A percentile compares a stretch with the other conserved stretches of the same genome.
These are phyloP conservation scores for Byssoonygena ceratinophila DNA, from an alignment of 2,329 filamentous ascomycete genomes.

Conservation along the genomic window DNA sequence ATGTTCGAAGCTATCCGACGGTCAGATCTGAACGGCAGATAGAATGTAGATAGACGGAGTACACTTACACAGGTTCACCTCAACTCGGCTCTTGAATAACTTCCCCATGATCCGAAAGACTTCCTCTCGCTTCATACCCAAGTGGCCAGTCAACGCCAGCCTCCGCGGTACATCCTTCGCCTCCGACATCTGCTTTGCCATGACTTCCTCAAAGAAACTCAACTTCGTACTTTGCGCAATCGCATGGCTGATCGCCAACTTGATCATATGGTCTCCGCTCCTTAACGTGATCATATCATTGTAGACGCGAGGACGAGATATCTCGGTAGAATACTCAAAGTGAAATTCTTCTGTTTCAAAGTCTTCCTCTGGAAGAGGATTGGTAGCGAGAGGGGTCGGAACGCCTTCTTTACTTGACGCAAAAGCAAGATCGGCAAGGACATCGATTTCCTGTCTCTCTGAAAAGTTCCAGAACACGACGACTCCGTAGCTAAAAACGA, in stretches of 20 bases:
- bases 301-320: constrained; percentile 81
- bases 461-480: constrained; percentile 99
- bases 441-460: constrained; percentile 89
- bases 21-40: no score
- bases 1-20: constrained; percentile 93
- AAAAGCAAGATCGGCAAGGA: constrained; percentile 89
- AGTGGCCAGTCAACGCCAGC: constrained; percentile 74
- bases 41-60: neutral
- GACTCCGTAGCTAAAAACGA: constrained; percentile 92
- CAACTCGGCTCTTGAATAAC: constrained; percentile 85
- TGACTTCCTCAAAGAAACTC: constrained; percentile 89
- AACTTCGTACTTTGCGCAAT: constrained; percentile 96
- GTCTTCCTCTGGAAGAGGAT: constrained; percentile 74
- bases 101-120: constrained; percentile 85
- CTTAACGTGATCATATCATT: constrained; percentile 99
- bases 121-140: constrained; percentile 84
- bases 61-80: constrained; percentile 87
- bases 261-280: constrained; percentile 97
- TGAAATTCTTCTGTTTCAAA: constrained; percentile 98
- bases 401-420: constrained; percentile 39
- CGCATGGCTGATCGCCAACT: constrained; percentile 91
- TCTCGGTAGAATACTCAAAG: constrained; percentile 85
- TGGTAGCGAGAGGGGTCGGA: constrained; percentile 56
- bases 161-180: constrained; percentile 86
- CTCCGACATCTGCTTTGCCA: constrained; percentile 86